These are phyloP conservation scores for Ascoidea rubescens DNA, from an alignment of 805 yeast species.

Conservation along the genomic window DNA sequence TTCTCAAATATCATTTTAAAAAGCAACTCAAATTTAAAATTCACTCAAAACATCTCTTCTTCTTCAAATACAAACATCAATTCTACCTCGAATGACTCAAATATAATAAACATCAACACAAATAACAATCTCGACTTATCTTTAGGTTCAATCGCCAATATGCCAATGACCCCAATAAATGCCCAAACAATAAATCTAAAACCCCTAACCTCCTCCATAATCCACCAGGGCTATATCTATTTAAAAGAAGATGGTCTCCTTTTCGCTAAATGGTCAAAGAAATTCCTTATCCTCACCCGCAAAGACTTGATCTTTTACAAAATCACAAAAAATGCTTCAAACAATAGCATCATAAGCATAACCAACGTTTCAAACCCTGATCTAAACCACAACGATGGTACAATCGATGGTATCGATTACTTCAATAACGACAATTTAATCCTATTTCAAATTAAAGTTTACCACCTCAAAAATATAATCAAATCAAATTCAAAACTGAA, in stretches of 20 bases:
- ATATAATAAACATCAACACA: too few species aligned
- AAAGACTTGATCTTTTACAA: constrained; percentile 9
- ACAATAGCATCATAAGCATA: constrained; percentile 5
- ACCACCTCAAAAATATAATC: constrained; percentile 2
- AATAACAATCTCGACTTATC: too few species aligned
- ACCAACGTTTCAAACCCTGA: constrained; percentile 10
- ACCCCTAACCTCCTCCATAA: constrained; percentile 7
- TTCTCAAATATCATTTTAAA: not conserved
- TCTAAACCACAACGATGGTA: constrained; percentile 9
- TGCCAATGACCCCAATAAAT: not conserved
- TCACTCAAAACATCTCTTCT: not conserved
- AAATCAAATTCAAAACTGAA: constrained; percentile 12
- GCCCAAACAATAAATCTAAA: not conserved
- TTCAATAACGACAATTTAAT: constrained; percentile 9
- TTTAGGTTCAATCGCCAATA: too few species aligned
- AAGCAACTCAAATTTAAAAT: not conserved
- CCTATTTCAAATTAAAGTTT: constrained; percentile 2
- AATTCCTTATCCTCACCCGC: constrained; percentile 8
- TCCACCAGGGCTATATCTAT: constrained; percentile 10
- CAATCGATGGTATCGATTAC: constrained; percentile 11
- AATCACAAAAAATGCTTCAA: constrained; percentile 5
- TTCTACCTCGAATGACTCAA: not conserved
- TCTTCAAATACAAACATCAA: not conserved
- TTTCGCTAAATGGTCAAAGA: constrained; percentile 11
- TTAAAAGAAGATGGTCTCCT: constrained; percentile 10